Base-by-base conservation (phyloP, 768 basidiomycete genomes). In the Postia placenta region DNA sequence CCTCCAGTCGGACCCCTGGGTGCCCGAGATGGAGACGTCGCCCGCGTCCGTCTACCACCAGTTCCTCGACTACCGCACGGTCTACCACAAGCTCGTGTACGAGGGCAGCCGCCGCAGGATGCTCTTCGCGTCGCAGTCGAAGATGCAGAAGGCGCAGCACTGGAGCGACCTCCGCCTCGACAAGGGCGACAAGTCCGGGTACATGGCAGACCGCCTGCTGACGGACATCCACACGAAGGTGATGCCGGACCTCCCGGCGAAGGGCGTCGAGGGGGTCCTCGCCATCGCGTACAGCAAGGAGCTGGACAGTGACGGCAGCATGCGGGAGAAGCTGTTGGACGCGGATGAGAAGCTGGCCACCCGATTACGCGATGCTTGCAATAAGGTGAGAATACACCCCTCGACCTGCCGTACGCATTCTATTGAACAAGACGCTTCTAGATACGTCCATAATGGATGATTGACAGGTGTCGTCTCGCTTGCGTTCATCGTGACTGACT, bases 11-110 rank as follows among this genome's bases (percentile, higher is more conserved):
- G 35, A 51, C 45, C 27, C 14, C 7, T 47, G 41, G n/a, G 33
- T 52, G 6, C 51, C 45, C 22, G 51, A 52, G 40, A 52, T 52
- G 51, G 45, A 47, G 51, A 24, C 33, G 3, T 26, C 33, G 1
- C 30, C 51, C 27, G 46, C 45, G 5, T 5, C 1, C 15, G 45
- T 47, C 9, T 52, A 52, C 41, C 35, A 42, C 40, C 24, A 36
- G n/a, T 33, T 51, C 6, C 30, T 45, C 5, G 44, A 28, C 5
- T 33, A 14, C 12, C 26, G 44, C 19, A 12, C n/a, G 17, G 5
- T 11, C 15, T 28, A 15, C 20, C 25, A 14, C 44, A 35, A 33
- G 26, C 12, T 45, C 24, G 22, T 42, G 12, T 9, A 15, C 19
- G 20, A 15, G 7, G 38, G 9, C 9, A n/a, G 15, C 38, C 7